These are phyloP conservation scores for Trametes meyenii DNA, from an alignment of 768 basidiomycete species.

Conservation along the genomic window DNA sequence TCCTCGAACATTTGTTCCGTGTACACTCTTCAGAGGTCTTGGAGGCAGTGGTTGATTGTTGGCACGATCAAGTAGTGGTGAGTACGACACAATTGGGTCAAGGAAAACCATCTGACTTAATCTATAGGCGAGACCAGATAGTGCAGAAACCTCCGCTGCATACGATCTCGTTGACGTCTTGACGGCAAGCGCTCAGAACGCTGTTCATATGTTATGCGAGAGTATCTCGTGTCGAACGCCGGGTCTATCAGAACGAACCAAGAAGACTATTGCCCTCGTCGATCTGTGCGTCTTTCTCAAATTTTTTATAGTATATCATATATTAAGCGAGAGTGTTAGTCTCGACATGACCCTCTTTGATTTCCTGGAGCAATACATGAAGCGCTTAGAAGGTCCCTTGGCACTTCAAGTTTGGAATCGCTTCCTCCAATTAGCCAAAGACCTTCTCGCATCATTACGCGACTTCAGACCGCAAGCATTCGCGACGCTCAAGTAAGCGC, in stretches of 20 bases:
- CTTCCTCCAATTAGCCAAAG: constrained; percentile 76
- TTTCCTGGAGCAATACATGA: constrained; percentile 87
- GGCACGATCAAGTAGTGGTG: constrained; percentile 62
- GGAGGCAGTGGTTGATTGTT: constrained; percentile 81
- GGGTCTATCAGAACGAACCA: constrained; percentile 56
- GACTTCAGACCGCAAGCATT: constrained; percentile 76
- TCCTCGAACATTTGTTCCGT: constrained; percentile 85
- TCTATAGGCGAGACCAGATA: constrained; percentile 16
- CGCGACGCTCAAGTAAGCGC: constrained; percentile 68
- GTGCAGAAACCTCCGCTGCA: constrained; percentile 44
- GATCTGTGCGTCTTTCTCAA: constrained; percentile 56
- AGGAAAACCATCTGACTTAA: background rate
- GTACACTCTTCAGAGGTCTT: constrained; percentile 79
- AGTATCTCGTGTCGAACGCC: constrained; percentile 67
- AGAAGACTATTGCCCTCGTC: constrained; percentile 56
- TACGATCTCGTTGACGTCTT: constrained; percentile 87
- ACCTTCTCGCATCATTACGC: constrained; percentile 64
- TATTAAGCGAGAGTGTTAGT: constrained; percentile 41
- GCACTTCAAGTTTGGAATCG: constrained; percentile 92
- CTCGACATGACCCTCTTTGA: constrained; percentile 73
- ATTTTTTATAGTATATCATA: background rate
- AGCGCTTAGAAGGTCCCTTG: constrained; percentile 83
- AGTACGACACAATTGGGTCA: constrained; percentile 25
- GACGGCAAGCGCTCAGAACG: constrained; percentile 80
- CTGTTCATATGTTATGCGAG: constrained; percentile 89